Evolutionary conservation across 1,139 yeast genomes (phyloP).

Genomic region (Geotrichum histeridarum): DNA sequence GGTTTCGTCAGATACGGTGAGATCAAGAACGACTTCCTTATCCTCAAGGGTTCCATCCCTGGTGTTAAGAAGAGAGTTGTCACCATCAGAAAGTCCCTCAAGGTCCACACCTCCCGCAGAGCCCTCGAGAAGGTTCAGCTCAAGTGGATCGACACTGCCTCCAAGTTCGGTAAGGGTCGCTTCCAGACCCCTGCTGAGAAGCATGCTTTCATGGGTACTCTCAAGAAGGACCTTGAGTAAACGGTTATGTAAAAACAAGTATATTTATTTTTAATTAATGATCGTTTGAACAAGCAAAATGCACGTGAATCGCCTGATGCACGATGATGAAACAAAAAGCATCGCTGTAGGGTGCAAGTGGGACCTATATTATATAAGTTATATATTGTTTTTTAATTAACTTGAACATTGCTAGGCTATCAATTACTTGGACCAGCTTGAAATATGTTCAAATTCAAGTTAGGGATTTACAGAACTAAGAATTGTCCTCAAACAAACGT

Average conservation of each 20-base stretch:
- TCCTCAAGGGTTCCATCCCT: constrained; percentile 98
- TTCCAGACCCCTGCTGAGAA: constrained; percentile 99
- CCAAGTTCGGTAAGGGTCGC: constrained; percentile 99
- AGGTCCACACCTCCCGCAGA: constrained; percentile 96
- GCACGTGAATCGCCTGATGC: background rate
- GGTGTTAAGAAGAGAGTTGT: constrained; percentile 99
- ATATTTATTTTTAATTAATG: constrained; percentile 6
- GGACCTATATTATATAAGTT: too few species aligned
- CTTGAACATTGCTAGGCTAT: too few species aligned
- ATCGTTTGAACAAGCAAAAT: background rate
- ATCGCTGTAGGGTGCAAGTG: background rate
- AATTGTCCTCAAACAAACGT: too few species aligned
- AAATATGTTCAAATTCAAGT: too few species aligned
- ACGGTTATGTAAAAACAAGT: constrained; percentile 10
- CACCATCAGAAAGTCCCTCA: constrained; percentile 97
- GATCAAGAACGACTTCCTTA: constrained; percentile 94
- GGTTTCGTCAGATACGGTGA: constrained; percentile 99
- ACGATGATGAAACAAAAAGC: background rate
- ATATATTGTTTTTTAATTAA: too few species aligned
- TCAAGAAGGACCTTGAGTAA: constrained; percentile 77
- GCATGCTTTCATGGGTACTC: constrained; percentile 99
- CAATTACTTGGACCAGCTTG: too few species aligned
- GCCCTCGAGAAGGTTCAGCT: constrained; percentile 94
- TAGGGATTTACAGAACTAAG: too few species aligned
- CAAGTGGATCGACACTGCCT: constrained; percentile 99